A percentile compares a stretch with the other conserved stretches of the same genome.
Conservation (phyloP, 192 early-diverging fungal genomes). For the Coemansia sp. region DNA sequence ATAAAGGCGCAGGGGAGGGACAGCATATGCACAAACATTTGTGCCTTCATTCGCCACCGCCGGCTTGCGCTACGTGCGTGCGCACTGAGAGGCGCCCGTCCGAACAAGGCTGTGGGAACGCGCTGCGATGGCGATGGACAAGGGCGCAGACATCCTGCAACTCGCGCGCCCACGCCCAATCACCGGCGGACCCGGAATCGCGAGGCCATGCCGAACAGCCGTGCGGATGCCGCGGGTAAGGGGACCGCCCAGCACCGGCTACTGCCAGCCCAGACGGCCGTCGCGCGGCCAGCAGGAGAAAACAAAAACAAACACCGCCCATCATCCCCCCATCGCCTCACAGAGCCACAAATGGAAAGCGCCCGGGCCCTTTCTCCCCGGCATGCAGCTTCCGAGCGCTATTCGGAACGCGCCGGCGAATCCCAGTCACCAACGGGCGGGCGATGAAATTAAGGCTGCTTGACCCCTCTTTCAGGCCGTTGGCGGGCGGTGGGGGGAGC, state of each 20-base stretch:
- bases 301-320: slow-evolving; percentile 19
- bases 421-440: slow-evolving; percentile 2
- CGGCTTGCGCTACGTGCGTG: not conserved
- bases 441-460: not conserved
- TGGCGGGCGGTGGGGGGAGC: not conserved
- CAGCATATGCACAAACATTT: not conserved
- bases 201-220: no score
- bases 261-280: not conserved
- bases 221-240: no score
- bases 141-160: no score
- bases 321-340: not conserved
- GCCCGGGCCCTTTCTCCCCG: not conserved
- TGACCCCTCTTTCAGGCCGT: not conserved
- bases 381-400: slow-evolving; percentile 2
- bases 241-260: no score
- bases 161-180: slow-evolving; percentile 1
- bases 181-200: slow-evolving; percentile 2
- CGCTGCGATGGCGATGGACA: not conserved
- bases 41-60: slow-evolving; percentile 2
- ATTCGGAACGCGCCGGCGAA: not conserved
- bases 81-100: slow-evolving; percentile 8
- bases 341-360: slow-evolving; percentile 20
- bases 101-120: slow-evolving; percentile 3
- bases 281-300: not conserved
- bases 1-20: slow-evolving; percentile 7